Conservation (phyloP, 1,284 basidiomycete species). For the Garcileccinum viscosum region DNA sequence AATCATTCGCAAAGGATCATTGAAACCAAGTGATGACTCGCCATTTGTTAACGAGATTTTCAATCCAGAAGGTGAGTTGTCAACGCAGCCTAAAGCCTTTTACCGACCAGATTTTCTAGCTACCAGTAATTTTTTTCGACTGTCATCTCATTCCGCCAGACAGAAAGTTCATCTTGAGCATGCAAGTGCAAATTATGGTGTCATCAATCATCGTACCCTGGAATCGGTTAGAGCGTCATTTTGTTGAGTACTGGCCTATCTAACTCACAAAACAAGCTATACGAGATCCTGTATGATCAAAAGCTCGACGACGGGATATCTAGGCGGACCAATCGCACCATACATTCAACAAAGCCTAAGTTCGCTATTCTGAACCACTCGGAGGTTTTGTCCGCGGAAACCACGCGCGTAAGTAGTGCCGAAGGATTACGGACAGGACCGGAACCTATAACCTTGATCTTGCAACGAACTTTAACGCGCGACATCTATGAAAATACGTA, state of each 20-base stretch:
- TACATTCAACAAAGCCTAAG: conserved; percentile 31
- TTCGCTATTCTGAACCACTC: conserved; percentile 50
- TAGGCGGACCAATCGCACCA: conserved; percentile 34
- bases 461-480: conserved; percentile 46
- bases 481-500: conserved; percentile 45
- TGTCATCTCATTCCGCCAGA: conserved; percentile 45
- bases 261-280: conserved; percentile 43
- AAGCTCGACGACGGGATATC: conserved; percentile 53
- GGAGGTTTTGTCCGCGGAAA: conserved; percentile 45
- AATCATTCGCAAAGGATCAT: conserved; percentile 58
- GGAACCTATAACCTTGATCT: conserved; percentile 41
- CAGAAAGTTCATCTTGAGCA: conserved; percentile 51
- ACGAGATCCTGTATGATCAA: conserved; percentile 62
- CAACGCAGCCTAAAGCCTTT: neutral
- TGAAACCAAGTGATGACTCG: conserved; percentile 63
- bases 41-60: conserved; percentile 68
- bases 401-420: neutral
- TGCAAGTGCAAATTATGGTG: conserved; percentile 61
- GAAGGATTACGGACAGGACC: conserved; percentile 14
- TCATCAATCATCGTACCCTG: conserved; percentile 57
- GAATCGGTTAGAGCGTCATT: conserved; percentile 43
- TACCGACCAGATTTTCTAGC: conserved; percentile 35
- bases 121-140: conserved; percentile 47
- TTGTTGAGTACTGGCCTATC: neutral
- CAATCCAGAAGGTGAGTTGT: conserved; percentile 52